Evolutionary conservation across 192 early-diverging fungal species (phyloP), one percentile per base, ranked within the genome.

Genomic region (Coemansia biformis): DNA sequence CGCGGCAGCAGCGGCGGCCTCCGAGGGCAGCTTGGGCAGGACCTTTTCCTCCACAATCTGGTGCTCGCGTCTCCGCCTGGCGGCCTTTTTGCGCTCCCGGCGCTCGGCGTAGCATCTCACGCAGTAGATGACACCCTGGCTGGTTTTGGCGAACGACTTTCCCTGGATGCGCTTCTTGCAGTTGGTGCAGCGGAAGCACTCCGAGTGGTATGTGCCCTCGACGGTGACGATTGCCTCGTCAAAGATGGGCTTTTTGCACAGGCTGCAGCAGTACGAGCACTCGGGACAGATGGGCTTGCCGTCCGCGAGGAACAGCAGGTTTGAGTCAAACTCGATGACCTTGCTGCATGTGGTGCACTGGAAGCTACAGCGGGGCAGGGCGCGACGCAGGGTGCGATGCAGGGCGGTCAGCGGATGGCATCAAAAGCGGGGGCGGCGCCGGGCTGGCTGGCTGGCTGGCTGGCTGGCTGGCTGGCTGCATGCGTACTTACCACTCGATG

Each of bases 141-240:
- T 85, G 35, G 87, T 90, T 57, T 90, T 83, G 38, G 85, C 84
- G 74, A 84, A 90, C 13, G 84, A 81, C 43, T 85, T 69, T 52
- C 86, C 86, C 39, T 86, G 81, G 49, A 90, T 90, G 34, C 80
- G 78, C 44, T 79, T 69, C 30, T 80, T 75, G 52, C 87, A 90
- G 43, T 78, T 80, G 12, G 80, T 72, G 69, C 87, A 90, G 15
- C 84, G 66, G 63, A 90, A 90, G 46, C 87, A 90, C 43, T 86
- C 86, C 4, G 81, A 80, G 41, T 90, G 87, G 51, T 87, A 90
- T 21, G 87, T 81, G 22, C 84, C 86, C 34, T 86, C 83, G 5
- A 84, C 87, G 7, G 87, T 87, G 61, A 90, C 84, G 32, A 90
- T 86, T n/a, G 87, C 86, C 56, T 90, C 87, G 46, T 90, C 86